These are phyloP conservation scores for Zymoseptoria tritici DNA, from an alignment of 2,329 filamentous ascomycete genomes.

Conservation along the genomic window DNA sequence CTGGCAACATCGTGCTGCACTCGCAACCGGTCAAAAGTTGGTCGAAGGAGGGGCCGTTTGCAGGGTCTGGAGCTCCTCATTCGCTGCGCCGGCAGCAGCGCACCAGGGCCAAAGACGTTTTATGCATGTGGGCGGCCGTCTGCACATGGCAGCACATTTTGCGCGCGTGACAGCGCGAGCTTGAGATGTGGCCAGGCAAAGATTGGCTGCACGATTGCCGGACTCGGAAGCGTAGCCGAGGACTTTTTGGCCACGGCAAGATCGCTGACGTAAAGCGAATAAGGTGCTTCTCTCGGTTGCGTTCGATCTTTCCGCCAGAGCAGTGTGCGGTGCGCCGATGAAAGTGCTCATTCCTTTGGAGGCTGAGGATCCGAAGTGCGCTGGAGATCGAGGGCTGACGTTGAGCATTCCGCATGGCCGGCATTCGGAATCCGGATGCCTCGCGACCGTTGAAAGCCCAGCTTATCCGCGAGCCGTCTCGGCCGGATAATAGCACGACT, in stretches of 20 bases:
- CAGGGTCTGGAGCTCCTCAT: neutral
- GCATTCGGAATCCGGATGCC: neutral
- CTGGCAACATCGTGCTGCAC: neutral
- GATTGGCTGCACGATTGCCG: neutral
- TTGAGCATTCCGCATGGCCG: neutral
- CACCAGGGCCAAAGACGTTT: neutral
- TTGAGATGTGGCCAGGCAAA: neutral
- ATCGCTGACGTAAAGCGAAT: conserved; percentile 5
- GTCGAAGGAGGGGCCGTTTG: neutral
- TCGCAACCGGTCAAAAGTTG: neutral
- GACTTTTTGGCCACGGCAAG: neutral
- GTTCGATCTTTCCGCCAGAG: neutral
- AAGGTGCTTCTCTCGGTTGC: neutral
- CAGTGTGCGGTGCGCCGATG: neutral
- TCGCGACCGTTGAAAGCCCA: neutral
- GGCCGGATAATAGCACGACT: neutral
- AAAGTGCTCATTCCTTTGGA: neutral
- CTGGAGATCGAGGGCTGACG: neutral
- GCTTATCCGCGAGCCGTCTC: neutral
- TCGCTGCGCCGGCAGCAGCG: neutral
- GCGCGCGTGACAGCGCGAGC: conserved; percentile 2
- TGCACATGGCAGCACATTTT: neutral
- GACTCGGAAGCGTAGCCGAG: neutral
- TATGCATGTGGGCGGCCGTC: neutral
- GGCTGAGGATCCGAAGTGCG: neutral